Conservation (phyloP, 1,139 yeast genomes). For the Wickerhamomyces sp. region DNA sequence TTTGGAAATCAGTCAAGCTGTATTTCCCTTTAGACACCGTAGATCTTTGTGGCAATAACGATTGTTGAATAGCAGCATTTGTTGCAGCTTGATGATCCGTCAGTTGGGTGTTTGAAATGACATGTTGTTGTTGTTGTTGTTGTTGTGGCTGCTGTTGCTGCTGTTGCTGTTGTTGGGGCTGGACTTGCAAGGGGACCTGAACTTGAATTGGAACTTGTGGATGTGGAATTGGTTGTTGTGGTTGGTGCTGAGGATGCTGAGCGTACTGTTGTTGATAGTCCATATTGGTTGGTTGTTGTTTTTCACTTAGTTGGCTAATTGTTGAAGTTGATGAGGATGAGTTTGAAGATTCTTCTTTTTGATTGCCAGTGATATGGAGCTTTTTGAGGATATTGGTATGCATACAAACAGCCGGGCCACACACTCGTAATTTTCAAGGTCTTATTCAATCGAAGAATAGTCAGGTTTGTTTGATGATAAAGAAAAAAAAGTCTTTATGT, state of each 20-base stretch:
- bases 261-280: constrained; percentile 7
- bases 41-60: constrained; percentile 32
- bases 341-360: constrained; percentile 7
- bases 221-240: constrained; percentile 1
- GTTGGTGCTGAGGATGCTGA: constrained; percentile 1
- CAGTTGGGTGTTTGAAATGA: background rate
- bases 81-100: constrained; percentile 1
- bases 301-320: background rate
- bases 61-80: constrained; percentile 15
- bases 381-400: constrained; percentile 11
- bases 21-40: constrained; percentile 85
- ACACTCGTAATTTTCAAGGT: too few species aligned
- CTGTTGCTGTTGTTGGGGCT: constrained; percentile 1
- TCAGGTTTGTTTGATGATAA: too few species aligned
- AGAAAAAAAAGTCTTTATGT: too few species aligned
- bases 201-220: background rate
- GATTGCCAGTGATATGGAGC: constrained; percentile 12
- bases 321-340: background rate
- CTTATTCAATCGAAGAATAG: too few species aligned
- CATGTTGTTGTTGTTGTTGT: constrained; percentile 2
- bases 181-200: constrained; percentile 1
- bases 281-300: background rate
- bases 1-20: constrained; percentile 80
- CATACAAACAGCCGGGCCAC: constrained; percentile 1
- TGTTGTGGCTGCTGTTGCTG: constrained; percentile 4